phyloP scores from a whole-genome alignment of 306 rosid species.

The Medicago lupulina region DNA sequence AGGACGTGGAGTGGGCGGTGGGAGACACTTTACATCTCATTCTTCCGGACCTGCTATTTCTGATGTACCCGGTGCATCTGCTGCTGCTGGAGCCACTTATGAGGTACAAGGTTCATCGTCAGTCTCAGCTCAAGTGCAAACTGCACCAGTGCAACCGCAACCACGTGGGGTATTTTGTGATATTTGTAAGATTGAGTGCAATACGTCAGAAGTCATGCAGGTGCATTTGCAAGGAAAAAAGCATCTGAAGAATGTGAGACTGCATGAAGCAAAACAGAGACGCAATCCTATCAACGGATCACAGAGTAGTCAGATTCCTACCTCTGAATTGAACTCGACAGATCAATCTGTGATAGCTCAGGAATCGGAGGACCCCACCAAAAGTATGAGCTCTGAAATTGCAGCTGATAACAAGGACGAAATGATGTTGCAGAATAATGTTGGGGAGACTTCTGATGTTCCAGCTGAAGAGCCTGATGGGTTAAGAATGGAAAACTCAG shows the following conservation, averaged over 20 bases:
- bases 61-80: constrained; percentile 45
- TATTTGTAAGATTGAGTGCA: constrained; percentile 88
- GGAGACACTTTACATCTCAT: constrained; percentile 61
- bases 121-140: constrained; percentile 56
- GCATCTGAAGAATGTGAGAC: constrained; percentile 71
- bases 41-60: constrained; percentile 56
- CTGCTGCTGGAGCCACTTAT: constrained; percentile 52
- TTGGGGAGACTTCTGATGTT: constrained; percentile 52
- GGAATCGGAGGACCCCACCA: constrained; percentile 49
- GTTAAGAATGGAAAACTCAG: constrained; percentile 46
- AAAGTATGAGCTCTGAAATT: constrained; percentile 47
- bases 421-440: constrained; percentile 51
- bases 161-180: constrained; percentile 70
- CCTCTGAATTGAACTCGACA: constrained; percentile 55
- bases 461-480: constrained; percentile 49
- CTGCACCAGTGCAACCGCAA: constrained; percentile 52
- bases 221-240: constrained; percentile 81
- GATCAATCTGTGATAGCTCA: constrained; percentile 53
- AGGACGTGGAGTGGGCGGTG: constrained; percentile 68
- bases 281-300: constrained; percentile 54
- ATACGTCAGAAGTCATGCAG: constrained; percentile 77
- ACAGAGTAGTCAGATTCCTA: constrained; percentile 54
- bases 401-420: constrained; percentile 51
- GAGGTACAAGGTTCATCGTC: constrained; percentile 47
- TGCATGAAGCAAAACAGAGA: constrained; percentile 72